Base-by-base conservation (phyloP, 1,284 basidiomycete species). In the Gymnopus androsaceus region DNA sequence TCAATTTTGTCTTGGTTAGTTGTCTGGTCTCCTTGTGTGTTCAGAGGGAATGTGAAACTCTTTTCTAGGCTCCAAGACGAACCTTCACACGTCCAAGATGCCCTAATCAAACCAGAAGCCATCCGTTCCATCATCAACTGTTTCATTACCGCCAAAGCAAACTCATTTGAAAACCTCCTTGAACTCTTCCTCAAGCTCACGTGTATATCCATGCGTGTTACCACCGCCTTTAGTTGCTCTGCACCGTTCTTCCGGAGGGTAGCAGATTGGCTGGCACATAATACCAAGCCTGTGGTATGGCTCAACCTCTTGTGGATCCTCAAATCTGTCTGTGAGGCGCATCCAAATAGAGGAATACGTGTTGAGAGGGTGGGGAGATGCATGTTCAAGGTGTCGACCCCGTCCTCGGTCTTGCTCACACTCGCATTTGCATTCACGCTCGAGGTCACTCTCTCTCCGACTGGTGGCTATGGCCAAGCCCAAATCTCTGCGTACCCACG, bases 11-110 rank as follows among this genome's bases (percentile, higher is more conserved):
- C 92, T 3, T 98, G 96, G 96, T 92, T 59, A 60, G 83, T 71
- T 5, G 31, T 58, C 11, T 19, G 34, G 19, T 1, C 31, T 14
- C 51, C 5, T 38, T 6, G 28, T 12, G 21, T 41, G 7, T 25
- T n/a, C 4, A 46, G 17, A 31, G 5, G 2, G 12, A 31, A 4
- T 11, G 1, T 27, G 25, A 63, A 21, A 61, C 21, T 1, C 25
- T 40, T n/a, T n/a, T n/a, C n/a, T 64, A 94, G 91, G 91, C 75
- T 98, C 58, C 92, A 95, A 75, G 96, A 98, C 66, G 96, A 98
- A 74, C 93, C 93, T 1, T 87, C 93, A 2, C 83, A 94, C 50
- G 92, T 99, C 4, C 96, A 98, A 69, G 94, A 95, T 66, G 86
- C 89, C 33, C 78, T 99, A 0, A 74, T 90, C 42, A 88, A 91